phyloP scores from a whole-genome alignment of 768 basidiomycete species.

The Rhodotorula taiwanensis region DNA sequence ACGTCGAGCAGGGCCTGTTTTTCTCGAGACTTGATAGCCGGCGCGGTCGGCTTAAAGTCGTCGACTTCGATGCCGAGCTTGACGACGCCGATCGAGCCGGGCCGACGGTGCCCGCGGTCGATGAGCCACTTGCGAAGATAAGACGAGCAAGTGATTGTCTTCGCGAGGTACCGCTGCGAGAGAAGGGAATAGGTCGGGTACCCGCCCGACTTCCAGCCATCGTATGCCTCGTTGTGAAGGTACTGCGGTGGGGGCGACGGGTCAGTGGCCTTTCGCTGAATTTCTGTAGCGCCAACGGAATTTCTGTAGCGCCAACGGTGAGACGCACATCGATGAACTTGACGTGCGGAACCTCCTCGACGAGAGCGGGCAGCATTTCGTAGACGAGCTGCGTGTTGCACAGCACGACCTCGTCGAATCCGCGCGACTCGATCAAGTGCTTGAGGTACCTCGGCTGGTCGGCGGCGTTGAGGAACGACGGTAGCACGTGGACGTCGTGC shows the following conservation, averaged over 20 bases:
- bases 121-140: slow-evolving; percentile 34
- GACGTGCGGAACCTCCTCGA: slow-evolving; percentile 32
- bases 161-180: slow-evolving; percentile 36
- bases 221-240: slow-evolving; percentile 39
- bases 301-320: no score
- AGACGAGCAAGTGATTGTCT: slow-evolving; percentile 38
- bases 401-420: slow-evolving; percentile 18
- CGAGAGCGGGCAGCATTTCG: slow-evolving; percentile 34
- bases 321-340: slow-evolving; percentile 33
- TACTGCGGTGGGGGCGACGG: slow-evolving; percentile 15
- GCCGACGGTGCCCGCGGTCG: slow-evolving; percentile 21
- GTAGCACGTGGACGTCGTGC: slow-evolving; percentile 35
- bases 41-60: not conserved
- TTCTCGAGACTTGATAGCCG: not conserved
- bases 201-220: slow-evolving; percentile 39
- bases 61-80: slow-evolving; percentile 37
- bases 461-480: slow-evolving; percentile 31
- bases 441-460: slow-evolving; percentile 35
- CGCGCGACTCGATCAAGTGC: slow-evolving; percentile 25
- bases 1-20: slow-evolving; percentile 12
- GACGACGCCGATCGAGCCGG: slow-evolving; percentile 35
- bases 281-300: no score
- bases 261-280: no score
- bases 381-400: slow-evolving; percentile 31
- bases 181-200: slow-evolving; percentile 38